These are phyloP conservation scores for Penicillium sp. DNA, from an alignment of 2,329 filamentous ascomycete species.

Conservation along the genomic window DNA sequence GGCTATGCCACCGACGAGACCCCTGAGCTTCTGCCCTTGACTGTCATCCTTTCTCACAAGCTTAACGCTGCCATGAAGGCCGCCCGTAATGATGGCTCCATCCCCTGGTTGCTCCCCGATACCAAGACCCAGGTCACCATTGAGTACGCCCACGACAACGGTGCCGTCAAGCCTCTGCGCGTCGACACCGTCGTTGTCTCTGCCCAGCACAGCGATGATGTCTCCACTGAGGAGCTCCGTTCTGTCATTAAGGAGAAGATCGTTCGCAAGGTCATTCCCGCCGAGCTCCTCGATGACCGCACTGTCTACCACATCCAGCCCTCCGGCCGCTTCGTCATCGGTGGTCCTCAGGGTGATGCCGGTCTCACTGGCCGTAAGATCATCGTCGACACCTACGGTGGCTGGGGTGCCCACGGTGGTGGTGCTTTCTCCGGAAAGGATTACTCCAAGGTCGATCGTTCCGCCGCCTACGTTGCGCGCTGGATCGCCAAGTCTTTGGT, in stretches of 20 bases:
- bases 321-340: slow-evolving; percentile 97
- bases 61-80: slow-evolving; percentile 93
- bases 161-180: slow-evolving; percentile 85
- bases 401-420: slow-evolving; percentile 99
- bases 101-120: slow-evolving; percentile 95
- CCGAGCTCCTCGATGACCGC: slow-evolving; percentile 85
- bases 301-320: slow-evolving; percentile 99
- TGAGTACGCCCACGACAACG: slow-evolving; percentile 93
- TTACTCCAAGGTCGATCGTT: slow-evolving; percentile 99
- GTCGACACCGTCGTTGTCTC: slow-evolving; percentile 97
- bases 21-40: slow-evolving; percentile 92
- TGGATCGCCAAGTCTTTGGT: slow-evolving; percentile 99
- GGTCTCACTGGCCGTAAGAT: slow-evolving; percentile 99
- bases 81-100: slow-evolving; percentile 79
- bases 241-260: slow-evolving; percentile 97
- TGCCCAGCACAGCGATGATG: slow-evolving; percentile 86
- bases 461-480: slow-evolving; percentile 92
- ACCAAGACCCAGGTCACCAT: slow-evolving; percentile 99
- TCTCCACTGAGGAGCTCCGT: slow-evolving; percentile 87
- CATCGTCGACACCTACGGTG: slow-evolving; percentile 99
- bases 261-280: slow-evolving; percentile 90
- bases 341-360: slow-evolving; percentile 97
- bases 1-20: slow-evolving; percentile 99
- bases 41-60: slow-evolving; percentile 91
- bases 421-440: slow-evolving; percentile 99